Evolutionary conservation across 2,329 filamentous ascomycete species (phyloP).

Genomic region (Rosellinia necatrix): DNA sequence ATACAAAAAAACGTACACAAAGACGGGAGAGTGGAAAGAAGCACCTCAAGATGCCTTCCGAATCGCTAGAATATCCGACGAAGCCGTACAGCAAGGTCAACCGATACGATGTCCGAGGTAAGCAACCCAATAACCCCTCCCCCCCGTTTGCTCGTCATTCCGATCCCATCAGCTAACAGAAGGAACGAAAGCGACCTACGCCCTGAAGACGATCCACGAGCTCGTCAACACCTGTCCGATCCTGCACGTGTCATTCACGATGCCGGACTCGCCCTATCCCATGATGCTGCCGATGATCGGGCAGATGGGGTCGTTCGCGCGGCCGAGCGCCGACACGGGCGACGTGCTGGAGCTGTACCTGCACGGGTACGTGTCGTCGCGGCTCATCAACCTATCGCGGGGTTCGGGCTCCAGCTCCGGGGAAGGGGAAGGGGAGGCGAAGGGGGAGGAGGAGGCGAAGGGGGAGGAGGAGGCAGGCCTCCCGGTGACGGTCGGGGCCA

Average conservation of each 20-base stretch:
- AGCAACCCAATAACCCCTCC: not conserved
- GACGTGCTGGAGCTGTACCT: conserved; percentile 78
- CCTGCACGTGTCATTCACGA: conserved; percentile 78
- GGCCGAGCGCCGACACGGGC: conserved; percentile 61
- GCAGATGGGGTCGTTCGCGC: conserved; percentile 73
- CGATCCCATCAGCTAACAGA: conserved; percentile 19
- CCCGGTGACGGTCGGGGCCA: conserved; percentile 73
- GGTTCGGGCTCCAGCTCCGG: conserved; percentile 10
- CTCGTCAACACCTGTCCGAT: conserved; percentile 77
- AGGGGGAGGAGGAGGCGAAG: not conserved
- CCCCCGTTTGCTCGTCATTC: not conserved
- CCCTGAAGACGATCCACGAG: conserved; percentile 71
- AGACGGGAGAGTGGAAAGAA: not conserved
- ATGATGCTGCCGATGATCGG: conserved; percentile 84
- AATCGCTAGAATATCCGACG: conserved; percentile 65
- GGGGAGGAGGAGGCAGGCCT: conserved; percentile 54
- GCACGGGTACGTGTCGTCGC: conserved; percentile 81
- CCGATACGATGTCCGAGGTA: conserved; percentile 68
- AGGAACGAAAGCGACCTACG: conserved; percentile 64
- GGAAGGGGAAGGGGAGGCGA: not conserved
- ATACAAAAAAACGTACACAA: too few relatives aligned
- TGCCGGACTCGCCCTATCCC: conserved; percentile 69
- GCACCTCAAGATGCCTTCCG: conserved; percentile 46
- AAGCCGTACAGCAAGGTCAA: conserved; percentile 68
- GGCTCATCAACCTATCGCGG: conserved; percentile 71